These are phyloP conservation scores for Rhytidhysteron rufulum DNA, from an alignment of 2,329 filamentous ascomycete genomes.

Conservation along the genomic window DNA sequence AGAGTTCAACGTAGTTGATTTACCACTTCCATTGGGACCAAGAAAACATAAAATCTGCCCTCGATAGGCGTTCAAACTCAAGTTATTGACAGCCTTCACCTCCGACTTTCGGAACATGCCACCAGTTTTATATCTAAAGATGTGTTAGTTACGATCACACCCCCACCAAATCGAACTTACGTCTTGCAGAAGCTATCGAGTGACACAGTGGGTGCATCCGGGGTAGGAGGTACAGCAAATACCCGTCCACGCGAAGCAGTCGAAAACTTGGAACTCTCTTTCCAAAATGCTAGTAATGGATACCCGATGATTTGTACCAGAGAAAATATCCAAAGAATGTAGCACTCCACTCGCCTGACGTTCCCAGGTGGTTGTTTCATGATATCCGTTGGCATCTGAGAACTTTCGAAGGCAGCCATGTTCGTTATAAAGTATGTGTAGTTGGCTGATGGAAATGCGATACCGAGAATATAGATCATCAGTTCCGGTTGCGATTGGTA, in stretches of 20 bases:
- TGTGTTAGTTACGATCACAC: no score
- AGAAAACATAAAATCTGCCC: slow-evolving; percentile 81
- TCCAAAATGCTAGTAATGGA: slow-evolving; percentile 65
- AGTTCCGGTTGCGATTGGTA: slow-evolving; percentile 55
- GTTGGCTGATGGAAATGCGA: slow-evolving; percentile 79
- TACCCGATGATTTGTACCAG: slow-evolving; percentile 73
- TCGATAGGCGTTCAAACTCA: slow-evolving; percentile 63
- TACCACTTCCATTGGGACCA: slow-evolving; percentile 82
- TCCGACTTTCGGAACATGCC: slow-evolving; percentile 52
- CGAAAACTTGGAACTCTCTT: slow-evolving; percentile 70
- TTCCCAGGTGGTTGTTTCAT: slow-evolving; percentile 52
- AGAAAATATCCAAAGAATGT: slow-evolving; percentile 71
- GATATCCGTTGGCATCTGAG: slow-evolving; percentile 58
- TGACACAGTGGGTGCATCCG: slow-evolving; percentile 58
- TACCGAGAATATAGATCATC: slow-evolving; percentile 62
- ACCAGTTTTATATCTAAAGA: slow-evolving; percentile 63
- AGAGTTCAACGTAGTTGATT: slow-evolving; percentile 79
- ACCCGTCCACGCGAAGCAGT: slow-evolving; percentile 55
- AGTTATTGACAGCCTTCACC: slow-evolving; percentile 68
- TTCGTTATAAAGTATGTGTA: slow-evolving; percentile 75
- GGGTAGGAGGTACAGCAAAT: slow-evolving; percentile 32
- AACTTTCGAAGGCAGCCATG: slow-evolving; percentile 69
- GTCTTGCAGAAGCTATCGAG: slow-evolving; percentile 68
- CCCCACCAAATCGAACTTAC: not conserved
- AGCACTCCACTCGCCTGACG: slow-evolving; percentile 63